Evolutionary conservation across 805 yeast genomes (phyloP).

Genomic region (Candida hispaniensis): DNA sequence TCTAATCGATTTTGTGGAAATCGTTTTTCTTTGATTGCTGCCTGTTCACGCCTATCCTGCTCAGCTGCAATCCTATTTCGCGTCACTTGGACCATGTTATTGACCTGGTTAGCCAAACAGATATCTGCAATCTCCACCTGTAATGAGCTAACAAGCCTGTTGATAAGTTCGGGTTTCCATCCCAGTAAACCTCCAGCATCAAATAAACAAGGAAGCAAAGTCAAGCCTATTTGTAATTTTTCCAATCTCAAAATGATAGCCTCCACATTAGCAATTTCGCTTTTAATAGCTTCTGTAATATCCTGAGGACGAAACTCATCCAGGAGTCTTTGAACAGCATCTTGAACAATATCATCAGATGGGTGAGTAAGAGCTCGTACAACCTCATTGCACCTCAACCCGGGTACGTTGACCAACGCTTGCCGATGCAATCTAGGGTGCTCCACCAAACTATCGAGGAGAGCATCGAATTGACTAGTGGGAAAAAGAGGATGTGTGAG

Average conservation of each 20-base stretch:
- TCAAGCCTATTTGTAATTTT: constrained; percentile 43
- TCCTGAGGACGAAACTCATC: constrained; percentile 50
- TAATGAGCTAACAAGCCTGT: too few species aligned
- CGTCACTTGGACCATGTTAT: too few species aligned
- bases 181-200: constrained; percentile 67
- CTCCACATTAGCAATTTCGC: constrained; percentile 18
- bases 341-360: constrained; percentile 57
- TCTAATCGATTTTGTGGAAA: too few species aligned
- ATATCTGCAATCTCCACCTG: too few species aligned
- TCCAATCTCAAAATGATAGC: constrained; percentile 36
- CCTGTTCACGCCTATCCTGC: too few species aligned
- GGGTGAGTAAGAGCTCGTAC: constrained; percentile 46
- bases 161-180: constrained; percentile 45
- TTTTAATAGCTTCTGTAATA: constrained; percentile 25
- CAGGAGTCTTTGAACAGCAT: constrained; percentile 52
- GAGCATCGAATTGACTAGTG: constrained; percentile 39
- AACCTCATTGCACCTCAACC: constrained; percentile 53
- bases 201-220: constrained; percentile 50
- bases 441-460: constrained; percentile 43
- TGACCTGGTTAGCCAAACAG: too few species aligned
- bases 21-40: too few species aligned
- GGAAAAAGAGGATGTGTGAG: constrained; percentile 87
- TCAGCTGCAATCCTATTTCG: too few species aligned
- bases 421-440: constrained; percentile 64
- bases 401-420: constrained; percentile 70